phyloP scores from a whole-genome alignment of 179 eudicot species.

The Nepenthes alata region DNA sequence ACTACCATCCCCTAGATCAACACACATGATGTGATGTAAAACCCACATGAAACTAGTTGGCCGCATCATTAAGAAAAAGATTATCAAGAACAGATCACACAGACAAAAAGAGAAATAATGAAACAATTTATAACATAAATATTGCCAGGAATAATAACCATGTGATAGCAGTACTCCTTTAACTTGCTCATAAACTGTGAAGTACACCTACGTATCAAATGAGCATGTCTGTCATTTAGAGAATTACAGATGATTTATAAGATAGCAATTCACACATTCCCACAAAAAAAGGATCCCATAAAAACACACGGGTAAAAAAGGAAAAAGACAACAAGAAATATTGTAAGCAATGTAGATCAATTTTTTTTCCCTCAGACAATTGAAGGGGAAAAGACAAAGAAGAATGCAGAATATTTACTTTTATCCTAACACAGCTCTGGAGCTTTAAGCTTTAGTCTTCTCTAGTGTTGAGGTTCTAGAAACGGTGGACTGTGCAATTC shows the following conservation, averaged over 20 bases:
- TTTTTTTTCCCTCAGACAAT: too few species aligned
- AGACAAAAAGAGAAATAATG: not conserved
- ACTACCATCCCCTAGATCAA: conserved; percentile 31
- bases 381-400: too few species aligned
- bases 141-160: conserved; percentile 32
- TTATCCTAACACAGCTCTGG: too few species aligned
- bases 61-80: not conserved
- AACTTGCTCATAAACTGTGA: conserved; percentile 71
- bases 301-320: not conserved
- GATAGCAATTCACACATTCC: conserved; percentile 8
- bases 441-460: too few species aligned
- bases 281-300: not conserved
- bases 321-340: not conserved
- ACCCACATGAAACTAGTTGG: not conserved
- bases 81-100: not conserved
- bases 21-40: not conserved
- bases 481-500: too few species aligned
- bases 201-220: conserved; percentile 65
- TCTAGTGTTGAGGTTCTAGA: too few species aligned
- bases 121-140: not conserved
- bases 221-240: conserved; percentile 26
- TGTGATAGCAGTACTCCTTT: conserved; percentile 47
- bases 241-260: conserved; percentile 14
- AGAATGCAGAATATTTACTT: too few species aligned
- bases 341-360: too few species aligned